These are phyloP conservation scores for Stereum hirsutum DNA, from an alignment of 1,284 basidiomycete species.

Conservation along the genomic window DNA sequence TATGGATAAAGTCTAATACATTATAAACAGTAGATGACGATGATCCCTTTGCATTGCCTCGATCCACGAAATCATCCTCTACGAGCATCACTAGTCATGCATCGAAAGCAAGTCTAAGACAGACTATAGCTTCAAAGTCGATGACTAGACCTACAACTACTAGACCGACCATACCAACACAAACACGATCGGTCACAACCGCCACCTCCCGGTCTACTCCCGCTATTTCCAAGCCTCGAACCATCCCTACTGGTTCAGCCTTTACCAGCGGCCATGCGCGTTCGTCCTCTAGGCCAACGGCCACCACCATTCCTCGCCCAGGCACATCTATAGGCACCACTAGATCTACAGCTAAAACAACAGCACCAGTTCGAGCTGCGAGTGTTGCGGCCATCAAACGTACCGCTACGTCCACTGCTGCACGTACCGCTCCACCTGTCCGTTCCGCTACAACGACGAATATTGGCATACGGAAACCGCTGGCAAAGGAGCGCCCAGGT, in stretches of 20 bases:
- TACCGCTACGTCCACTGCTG: conserved; percentile 3
- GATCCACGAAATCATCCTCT: not conserved
- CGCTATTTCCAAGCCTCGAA: not conserved
- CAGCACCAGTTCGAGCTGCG: not conserved
- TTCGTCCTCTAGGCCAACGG: not conserved
- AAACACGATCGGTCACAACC: not conserved
- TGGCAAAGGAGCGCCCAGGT: not conserved
- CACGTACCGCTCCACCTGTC: not conserved
- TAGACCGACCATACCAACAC: not conserved
- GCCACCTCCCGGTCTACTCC: not conserved
- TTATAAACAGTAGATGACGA: conserved; percentile 4
- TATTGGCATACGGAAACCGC: not conserved
- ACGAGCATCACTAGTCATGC: not conserved
- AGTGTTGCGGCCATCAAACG: not conserved
- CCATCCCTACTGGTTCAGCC: not conserved
- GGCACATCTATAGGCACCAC: not conserved
- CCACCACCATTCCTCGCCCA: not conserved
- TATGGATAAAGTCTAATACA: not conserved
- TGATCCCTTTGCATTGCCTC: conserved; percentile 3
- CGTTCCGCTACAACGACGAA: not conserved
- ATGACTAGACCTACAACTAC: not conserved
- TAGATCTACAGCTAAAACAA: not conserved
- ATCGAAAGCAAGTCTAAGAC: too few relatives aligned
- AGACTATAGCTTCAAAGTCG: too few relatives aligned
- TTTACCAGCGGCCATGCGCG: not conserved